Base-by-base conservation (phyloP, 2,329 filamentous ascomycete genomes). In the Lizonia empirigonia region DNA sequence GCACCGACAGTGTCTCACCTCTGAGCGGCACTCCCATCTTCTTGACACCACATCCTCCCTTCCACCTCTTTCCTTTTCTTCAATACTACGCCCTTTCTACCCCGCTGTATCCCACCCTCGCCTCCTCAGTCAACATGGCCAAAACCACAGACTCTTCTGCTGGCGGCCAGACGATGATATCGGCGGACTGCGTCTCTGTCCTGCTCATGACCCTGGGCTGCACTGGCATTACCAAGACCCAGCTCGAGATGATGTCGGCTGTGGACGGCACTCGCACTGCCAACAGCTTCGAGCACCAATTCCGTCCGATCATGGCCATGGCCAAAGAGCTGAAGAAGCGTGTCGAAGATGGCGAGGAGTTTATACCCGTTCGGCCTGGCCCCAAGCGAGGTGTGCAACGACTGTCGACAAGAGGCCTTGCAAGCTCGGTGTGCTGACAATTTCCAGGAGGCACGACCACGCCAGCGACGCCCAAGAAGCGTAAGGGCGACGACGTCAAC, bases 251-350 rank as follows among this genome's bases (percentile, higher is more conserved):
- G 50, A 69, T 71, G 67, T 53, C 39, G 5, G 56, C 68, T 0
- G 41, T 71, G 4, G 65, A 70, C 42, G 63, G 65, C 26, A 58
- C 29, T 1, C 55, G 53, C 4, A 69, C 68, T 1, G 58, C 63
- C 1, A 53, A 27, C 13, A 54, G 47, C 20, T 69, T 69, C 29
- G 35, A 70, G 41, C 67, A 71, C 32, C 46, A 62, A 15, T 66
- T 71, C 38, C 64, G 65, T 30, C 26, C 58, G 2, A 46, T 70
- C 15, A 24, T 51, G 1, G 46, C 60, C 30, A 65, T 61, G 39
- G 62, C 67, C 29, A 65, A 62, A 45, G 67, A 70, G 22, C 53
- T 71, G 13, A 69, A 67, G 46, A 44, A 44, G n/a, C 64, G 64
- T 10, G 34, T 59, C 4, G 63, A 66, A 2, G 22, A 30, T 2